These are phyloP conservation scores for Centrapalus pauciflorus DNA, from an alignment of 129 eudicot genomes.

Conservation along the genomic window DNA sequence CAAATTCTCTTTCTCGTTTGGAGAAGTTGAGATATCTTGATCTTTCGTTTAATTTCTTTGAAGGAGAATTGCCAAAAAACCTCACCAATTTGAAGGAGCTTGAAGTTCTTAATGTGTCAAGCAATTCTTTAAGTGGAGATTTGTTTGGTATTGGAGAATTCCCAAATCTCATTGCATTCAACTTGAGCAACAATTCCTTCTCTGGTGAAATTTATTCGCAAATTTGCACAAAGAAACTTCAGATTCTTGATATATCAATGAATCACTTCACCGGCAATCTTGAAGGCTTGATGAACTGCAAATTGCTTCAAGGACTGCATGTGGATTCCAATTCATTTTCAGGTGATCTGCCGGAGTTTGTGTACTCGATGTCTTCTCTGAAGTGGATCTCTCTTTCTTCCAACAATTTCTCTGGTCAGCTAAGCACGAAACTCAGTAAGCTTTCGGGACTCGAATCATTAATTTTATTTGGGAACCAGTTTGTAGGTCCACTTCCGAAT, in stretches of 20 bases:
- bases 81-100: conserved; percentile 60
- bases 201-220: conserved; percentile 43
- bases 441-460: conserved; percentile 60
- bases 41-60: conserved; percentile 68
- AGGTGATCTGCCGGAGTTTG: conserved; percentile 59
- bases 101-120: conserved; percentile 58
- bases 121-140: conserved; percentile 61
- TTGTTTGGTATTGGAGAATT: conserved; percentile 48
- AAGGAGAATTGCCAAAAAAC: conserved; percentile 52
- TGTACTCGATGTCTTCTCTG: conserved; percentile 52
- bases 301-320: conserved; percentile 52
- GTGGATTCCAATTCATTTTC: conserved; percentile 56
- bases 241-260: conserved; percentile 64
- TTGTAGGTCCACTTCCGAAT: conserved; percentile 75
- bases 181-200: conserved; percentile 68
- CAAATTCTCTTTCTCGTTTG: conserved; percentile 46
- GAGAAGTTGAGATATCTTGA: conserved; percentile 51
- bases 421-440: conserved; percentile 64
- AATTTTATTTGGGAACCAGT: conserved; percentile 42
- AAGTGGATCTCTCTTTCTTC: conserved; percentile 61
- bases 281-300: conserved; percentile 49
- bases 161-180: conserved; percentile 58
- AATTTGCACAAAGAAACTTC: conserved; percentile 50
- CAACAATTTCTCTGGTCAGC: conserved; percentile 66
- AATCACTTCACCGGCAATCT: conserved; percentile 69